Conservation (phyloP, 2,329 filamentous ascomycete species). For the Cordyceps farinosa region DNA sequence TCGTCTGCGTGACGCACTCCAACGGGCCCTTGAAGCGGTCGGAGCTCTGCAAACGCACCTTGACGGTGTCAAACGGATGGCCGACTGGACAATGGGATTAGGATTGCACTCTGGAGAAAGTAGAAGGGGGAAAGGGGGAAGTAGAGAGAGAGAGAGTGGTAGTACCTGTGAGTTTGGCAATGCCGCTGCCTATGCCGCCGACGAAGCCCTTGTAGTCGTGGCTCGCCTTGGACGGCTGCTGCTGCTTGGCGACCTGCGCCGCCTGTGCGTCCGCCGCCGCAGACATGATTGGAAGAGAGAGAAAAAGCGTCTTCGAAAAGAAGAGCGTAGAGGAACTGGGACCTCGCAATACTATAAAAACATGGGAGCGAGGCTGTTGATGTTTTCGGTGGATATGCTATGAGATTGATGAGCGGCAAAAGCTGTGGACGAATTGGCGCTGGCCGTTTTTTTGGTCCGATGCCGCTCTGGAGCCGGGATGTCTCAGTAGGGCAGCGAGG, state of each 20-base stretch:
- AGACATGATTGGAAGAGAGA: background rate
- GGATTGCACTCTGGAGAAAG: background rate
- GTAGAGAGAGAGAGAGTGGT: too few species aligned
- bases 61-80: conserved; percentile 90
- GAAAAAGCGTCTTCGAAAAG: background rate
- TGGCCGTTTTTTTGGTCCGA: background rate
- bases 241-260: conserved; percentile 30
- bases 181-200: conserved; percentile 90
- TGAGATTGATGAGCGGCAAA: background rate
- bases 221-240: conserved; percentile 21
- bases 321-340: background rate
- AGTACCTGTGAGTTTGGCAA: conserved; percentile 79
- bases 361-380: background rate
- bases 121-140: background rate
- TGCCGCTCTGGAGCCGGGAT: background rate
- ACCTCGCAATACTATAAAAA: background rate
- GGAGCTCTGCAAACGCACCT: conserved; percentile 86
- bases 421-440: background rate
- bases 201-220: conserved; percentile 90
- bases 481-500: background rate
- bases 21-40: conserved; percentile 80
- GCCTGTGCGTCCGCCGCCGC: background rate
- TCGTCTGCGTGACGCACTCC: conserved; percentile 78
- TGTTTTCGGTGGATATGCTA: background rate
- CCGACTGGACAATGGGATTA: conserved; percentile 43